Evolutionary conservation across 768 basidiomycete genomes (phyloP).

Genomic region (Boletus barrowsii): DNA sequence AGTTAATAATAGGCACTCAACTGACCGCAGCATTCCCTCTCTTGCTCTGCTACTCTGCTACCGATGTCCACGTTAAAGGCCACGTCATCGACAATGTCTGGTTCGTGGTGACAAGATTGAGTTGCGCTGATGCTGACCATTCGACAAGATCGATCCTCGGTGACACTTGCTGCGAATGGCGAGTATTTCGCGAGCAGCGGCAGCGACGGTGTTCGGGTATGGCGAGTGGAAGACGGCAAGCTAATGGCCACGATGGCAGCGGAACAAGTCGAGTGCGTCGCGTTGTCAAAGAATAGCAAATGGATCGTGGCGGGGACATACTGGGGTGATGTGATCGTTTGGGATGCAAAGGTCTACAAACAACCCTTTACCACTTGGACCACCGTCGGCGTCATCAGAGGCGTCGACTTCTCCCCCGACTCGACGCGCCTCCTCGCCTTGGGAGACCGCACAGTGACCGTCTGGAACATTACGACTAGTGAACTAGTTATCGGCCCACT

Average conservation of each 20-base stretch:
- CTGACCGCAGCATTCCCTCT: too few relatives aligned
- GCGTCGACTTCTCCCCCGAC: conserved; percentile 7
- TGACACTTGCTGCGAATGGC: background rate
- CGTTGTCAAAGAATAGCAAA: background rate
- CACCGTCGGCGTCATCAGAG: background rate
- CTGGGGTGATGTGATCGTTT: background rate
- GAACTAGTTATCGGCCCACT: background rate
- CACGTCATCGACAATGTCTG: too few relatives aligned
- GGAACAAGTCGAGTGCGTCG: background rate
- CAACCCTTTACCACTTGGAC: background rate
- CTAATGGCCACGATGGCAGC: background rate
- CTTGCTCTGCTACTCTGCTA: too few relatives aligned
- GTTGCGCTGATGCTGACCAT: too few relatives aligned
- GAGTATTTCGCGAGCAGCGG: background rate
- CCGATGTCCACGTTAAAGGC: too few relatives aligned
- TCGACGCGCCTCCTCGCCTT: background rate
- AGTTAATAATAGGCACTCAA: too few relatives aligned
- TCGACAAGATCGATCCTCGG: background rate
- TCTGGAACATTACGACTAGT: background rate
- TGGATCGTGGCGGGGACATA: background rate
- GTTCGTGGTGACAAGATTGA: too few relatives aligned
- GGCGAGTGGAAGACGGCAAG: background rate
- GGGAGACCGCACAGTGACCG: background rate
- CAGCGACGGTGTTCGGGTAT: background rate
- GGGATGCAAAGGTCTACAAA: background rate